A percentile compares a stretch with the other conserved stretches of the same genome.
Conservation (phyloP, 2,329 filamentous ascomycete species). For the Cordyceps javanica region DNA sequence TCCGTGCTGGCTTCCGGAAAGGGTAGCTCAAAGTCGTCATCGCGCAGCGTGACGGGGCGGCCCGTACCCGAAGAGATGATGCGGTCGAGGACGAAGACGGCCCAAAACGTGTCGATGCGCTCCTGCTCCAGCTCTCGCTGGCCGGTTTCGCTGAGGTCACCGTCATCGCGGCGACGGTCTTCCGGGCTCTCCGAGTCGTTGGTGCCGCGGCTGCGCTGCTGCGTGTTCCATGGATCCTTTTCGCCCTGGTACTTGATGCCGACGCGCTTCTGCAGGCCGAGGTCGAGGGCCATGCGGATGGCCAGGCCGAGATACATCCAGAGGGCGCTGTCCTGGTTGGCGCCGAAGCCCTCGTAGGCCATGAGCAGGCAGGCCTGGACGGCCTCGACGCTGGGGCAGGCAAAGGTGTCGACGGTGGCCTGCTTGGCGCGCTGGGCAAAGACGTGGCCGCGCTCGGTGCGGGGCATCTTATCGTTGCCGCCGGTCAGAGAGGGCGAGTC, state of each 20-base stretch:
- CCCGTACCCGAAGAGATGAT: constrained; percentile 86
- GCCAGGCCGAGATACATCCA: constrained; percentile 93
- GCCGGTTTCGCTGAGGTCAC: constrained; percentile 41
- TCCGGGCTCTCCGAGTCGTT: constrained; percentile 30
- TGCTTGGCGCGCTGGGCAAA: constrained; percentile 79
- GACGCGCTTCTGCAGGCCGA: constrained; percentile 76
- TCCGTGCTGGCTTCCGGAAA: constrained; percentile 50
- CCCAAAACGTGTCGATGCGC: constrained; percentile 82
- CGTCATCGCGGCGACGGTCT: constrained; percentile 36
- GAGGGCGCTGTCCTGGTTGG: constrained; percentile 78
- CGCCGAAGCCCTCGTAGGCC: constrained; percentile 84
- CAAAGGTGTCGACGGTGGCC: constrained; percentile 76
- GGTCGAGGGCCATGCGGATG: constrained; percentile 73
- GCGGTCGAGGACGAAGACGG: constrained; percentile 79
- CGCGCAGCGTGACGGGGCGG: constrained; percentile 72
- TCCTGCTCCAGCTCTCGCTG: constrained; percentile 69
- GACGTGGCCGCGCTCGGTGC: constrained; percentile 65
- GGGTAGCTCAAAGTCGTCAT: constrained; percentile 77
- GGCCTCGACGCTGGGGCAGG: constrained; percentile 74
- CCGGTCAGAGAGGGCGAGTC: constrained; percentile 45
- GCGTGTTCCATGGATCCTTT: constrained; percentile 43
- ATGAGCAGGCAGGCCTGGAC: constrained; percentile 79
- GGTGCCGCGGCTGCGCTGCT: constrained; percentile 35
- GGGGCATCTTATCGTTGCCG: constrained; percentile 40
- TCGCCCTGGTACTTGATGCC: constrained; percentile 60